Evolutionary conservation across 2,329 filamentous ascomycete genomes (phyloP), one percentile per base, ranked within the genome.

Genomic region (Colletotrichum sidae): DNA sequence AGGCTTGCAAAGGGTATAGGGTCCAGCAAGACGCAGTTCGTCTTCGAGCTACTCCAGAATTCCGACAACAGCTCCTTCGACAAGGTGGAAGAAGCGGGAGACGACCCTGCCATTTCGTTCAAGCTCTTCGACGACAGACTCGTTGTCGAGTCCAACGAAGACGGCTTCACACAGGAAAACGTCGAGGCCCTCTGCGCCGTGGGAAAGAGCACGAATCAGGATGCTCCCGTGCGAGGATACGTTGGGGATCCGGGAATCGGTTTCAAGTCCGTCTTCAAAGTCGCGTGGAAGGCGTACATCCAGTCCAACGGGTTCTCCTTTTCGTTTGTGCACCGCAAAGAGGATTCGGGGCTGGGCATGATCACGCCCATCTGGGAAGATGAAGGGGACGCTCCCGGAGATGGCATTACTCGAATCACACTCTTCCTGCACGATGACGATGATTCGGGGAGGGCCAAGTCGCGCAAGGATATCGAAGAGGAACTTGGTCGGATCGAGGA

Each of bases 41-140:
- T 86, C 1, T 81, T 84, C 51, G 84, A 87, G 69, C 69, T 87
- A 1, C 76, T 87, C 0, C 84, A 86, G 65, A 87, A 87, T 69
- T 82, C 83, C 6, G 84, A 87, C 46, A 83, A 86, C 69, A 85
- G 84, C 56, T 61, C 62, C 8, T 86, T 81, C 68, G 57, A 9
- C n/a, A 70, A 47, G 13, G 73, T 75, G 0, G 66, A 55, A 0
- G 63, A 25, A 0, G 69, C 72, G 0, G 37, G 64, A 0, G 64
- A 57, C 49, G 7, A 37, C n/a, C 25, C 55, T 10, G 13, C 8
- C 25, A 69, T 80, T 1, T 68, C 69, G 9, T 84, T 81, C 63
- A 59, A 67, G 10, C 67, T 86, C 0, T 71, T 77, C 7, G 72
- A 76, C 0, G 71, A 77, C 47, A 71, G 55, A 0, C 76, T 88